Base-by-base conservation (phyloP, 306 rosid species). In the Begonia fuchsioides region DNA sequence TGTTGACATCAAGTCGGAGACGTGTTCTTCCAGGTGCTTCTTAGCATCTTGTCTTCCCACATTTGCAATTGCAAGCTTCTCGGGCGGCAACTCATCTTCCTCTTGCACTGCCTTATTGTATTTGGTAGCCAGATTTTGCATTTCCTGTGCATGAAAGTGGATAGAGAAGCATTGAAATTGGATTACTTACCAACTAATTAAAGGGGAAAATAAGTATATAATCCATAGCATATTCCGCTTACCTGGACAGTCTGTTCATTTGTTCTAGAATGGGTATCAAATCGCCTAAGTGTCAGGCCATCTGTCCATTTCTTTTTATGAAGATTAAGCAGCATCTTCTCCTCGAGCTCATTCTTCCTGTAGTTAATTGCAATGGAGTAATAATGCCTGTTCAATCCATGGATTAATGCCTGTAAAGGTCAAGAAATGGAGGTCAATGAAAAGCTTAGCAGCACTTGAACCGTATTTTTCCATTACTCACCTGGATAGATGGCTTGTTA, bases 281-380 rank as follows among this genome's bases (percentile, higher is more conserved):
- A 90, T 13, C 26, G 90, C 54, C 69, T 63, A 3, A 84, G 90
- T 39, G 93, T 81, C 58, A 84, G 68, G 56, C 93, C 95, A 71
- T 88, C 95, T 43, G 95, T 84, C 95, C 97, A 88, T 62, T 88
- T 88, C 79, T 88, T 88, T 76, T 88, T 88, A 59, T 88, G 93
- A 68, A 88, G 97, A 61, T 78, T 88, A 49, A 81, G 93, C 38
- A 88, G 61, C 97, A 81, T 88, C 75, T 79, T 84, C 77, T 88
- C 97, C 61, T 88, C 93, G 11, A 88, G 90, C 39, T 84, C 97
- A 61, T 88, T 88, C 72, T 88, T 88, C 67, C 95, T 67, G 74
- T 88, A 88, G 58, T 81, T 84, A 65, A 88, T 88, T 40, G 95
- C 93, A 56, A 84, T 81, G 0, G 97, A 88, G 65, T 84, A 88